Base-by-base conservation (phyloP, 2,329 filamentous ascomycete genomes). In the Cadophora sp. region DNA sequence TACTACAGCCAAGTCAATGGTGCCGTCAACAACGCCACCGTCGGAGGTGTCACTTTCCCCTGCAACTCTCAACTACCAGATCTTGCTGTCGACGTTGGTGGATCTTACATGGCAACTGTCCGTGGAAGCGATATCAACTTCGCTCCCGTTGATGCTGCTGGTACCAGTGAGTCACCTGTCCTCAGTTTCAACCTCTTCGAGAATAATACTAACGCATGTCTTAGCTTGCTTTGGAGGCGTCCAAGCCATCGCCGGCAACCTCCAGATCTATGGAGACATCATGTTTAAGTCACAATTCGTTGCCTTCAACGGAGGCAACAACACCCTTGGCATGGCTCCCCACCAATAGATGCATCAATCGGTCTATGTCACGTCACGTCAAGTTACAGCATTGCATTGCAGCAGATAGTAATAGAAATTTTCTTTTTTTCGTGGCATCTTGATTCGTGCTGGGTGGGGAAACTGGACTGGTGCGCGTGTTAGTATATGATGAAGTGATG, bases 151-250 rank as follows among this genome's bases (percentile, higher is more conserved):
- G 79, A 82, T 58, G 61, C 40, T 22, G 64, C 73, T 62, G 81
- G 81, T 62, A 82, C 82, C 51, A 86, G 85, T 86, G 81, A 81
- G 85, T 82, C 22, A 43, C 37, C 9, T 48, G 19, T 4, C 51
- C 8, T 24, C 31, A 24, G 27, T 51, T 16, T 4, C 11, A 22
- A n/a, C 51, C 19, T 24, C 1, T 24, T 19, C 7, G 6, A 40
- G 24, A 55, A 14, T 34, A 60, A n/a, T 27, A 53, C 60, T 70
- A 61, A 63, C 68, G 55, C 31, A 62, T 12, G n/a, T 62, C 50
- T 14, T 59, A 85, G 83, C 82, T 65, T 92, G 90, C 81, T 92
- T 90, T 72, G 90, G 89, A 68, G 90, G 89, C 73, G 79, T 92
- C 22, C 90, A 92, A 80, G 83, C 85, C 37, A 87, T 86, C 58